phyloP scores from a whole-genome alignment of 1,284 basidiomycete genomes.

The Meira nashicola region DNA sequence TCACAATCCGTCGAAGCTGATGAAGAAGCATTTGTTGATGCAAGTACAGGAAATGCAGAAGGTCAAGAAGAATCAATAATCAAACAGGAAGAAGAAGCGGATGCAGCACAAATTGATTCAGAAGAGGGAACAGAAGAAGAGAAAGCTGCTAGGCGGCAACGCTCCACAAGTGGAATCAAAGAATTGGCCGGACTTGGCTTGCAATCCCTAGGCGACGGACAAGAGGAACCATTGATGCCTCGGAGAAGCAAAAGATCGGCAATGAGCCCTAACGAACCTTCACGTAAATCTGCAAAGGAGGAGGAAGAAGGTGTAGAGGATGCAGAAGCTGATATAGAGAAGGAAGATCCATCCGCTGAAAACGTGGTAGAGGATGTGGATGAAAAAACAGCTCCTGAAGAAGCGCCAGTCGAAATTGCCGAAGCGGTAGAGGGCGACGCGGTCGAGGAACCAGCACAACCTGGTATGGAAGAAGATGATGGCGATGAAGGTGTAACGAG shows the following conservation, averaged over 20 bases:
- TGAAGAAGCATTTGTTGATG: neutral
- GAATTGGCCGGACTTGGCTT: slow-evolving; percentile 36
- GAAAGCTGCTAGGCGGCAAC: neutral
- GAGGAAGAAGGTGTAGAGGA: slow-evolving; percentile 11
- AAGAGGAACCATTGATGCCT: slow-evolving; percentile 24
- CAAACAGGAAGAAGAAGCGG: neutral
- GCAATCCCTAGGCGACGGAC: slow-evolving; percentile 27
- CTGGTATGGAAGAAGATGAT: slow-evolving; percentile 42
- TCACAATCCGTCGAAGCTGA: neutral
- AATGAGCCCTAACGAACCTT: slow-evolving; percentile 25
- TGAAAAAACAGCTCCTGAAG: slow-evolving; percentile 13
- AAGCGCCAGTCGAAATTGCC: slow-evolving; percentile 1
- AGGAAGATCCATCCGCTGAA: slow-evolving; percentile 6
- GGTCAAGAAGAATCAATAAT: neutral
- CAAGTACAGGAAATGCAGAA: neutral
- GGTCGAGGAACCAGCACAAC: too few relatives aligned
- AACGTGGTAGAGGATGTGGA: neutral
- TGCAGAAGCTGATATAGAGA: slow-evolving; percentile 6
- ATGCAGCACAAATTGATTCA: neutral
- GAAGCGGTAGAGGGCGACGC: neutral
- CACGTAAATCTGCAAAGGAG: slow-evolving; percentile 9
- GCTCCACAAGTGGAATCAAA: slow-evolving; percentile 21
- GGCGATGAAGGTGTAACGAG: slow-evolving; percentile 73
- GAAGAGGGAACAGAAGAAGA: neutral
- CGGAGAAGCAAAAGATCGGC: slow-evolving; percentile 27